A percentile compares a stretch with the other conserved stretches of the same genome.
Conservation (phyloP, 139 green algal genomes). For the Chlamydomonas sphaeroides region DNA sequence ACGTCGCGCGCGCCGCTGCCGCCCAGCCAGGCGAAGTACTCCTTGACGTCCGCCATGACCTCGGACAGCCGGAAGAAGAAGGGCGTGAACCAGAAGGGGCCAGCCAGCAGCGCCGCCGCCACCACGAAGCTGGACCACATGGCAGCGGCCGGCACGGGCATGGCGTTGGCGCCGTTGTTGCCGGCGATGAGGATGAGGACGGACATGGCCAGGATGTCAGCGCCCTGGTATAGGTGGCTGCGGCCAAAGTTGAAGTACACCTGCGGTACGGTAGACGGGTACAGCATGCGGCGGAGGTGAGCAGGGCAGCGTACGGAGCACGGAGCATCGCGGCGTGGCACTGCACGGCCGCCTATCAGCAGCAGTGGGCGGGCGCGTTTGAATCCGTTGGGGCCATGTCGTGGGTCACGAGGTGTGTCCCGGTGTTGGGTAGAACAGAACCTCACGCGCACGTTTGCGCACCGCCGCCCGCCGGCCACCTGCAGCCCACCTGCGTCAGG, state of each 20-base stretch:
- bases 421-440: no score
- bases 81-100: constrained; percentile 83
- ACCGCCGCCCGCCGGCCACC: no score
- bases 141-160: constrained; percentile 16
- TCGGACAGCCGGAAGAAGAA: constrained; percentile 57
- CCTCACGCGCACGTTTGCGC: no score
- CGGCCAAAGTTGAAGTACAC: constrained; percentile 56
- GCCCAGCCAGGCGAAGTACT: neutral
- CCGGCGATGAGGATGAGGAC: constrained; percentile 35
- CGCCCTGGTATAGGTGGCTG: constrained; percentile 73
- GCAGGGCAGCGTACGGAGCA: no score
- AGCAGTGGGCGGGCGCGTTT: no score
- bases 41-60: neutral
- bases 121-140: constrained; percentile 74
- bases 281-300: no score
- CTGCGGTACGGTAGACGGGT: neutral
- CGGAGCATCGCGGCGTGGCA: no score
- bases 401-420: no score
- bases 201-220: constrained; percentile 60
- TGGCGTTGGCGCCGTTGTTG: neutral
- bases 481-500: constrained; percentile 56
- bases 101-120: constrained; percentile 61
- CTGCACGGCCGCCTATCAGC: no score
- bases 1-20: neutral
- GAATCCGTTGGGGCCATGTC: no score